Base-by-base conservation (phyloP, 306 rosid genomes). In the Begonia masoniana region DNA sequence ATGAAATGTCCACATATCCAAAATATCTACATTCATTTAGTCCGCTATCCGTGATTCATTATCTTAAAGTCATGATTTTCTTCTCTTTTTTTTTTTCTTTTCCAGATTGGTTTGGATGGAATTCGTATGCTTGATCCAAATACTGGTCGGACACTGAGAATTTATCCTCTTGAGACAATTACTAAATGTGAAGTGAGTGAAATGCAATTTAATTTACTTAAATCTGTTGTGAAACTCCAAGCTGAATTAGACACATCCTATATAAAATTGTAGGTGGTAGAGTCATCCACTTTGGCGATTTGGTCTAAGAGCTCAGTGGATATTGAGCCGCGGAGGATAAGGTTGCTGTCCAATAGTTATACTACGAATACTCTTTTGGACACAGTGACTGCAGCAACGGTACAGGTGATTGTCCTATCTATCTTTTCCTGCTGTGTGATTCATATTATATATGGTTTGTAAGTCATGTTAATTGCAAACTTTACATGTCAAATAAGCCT, bases 251-350 rank as follows among this genome's bases (percentile, higher is more conserved):
- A 31, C 39, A 2, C 39, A 31, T 31, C 39, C 39, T 7, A 31
- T 31, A 31, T 6, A 31, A 21, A 31, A 31, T 31, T 15, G n/a
- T 70, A 92, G 99, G 75, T 68, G 60, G 36, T 73, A 9, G 96
- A 92, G 60, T 86, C 96, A 23, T 77, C 95, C 41, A 92, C 88
- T 55, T 73, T 92, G 19, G 94, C 93, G 42, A 82, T 92, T 74
- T 92, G 99, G 99, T 92, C 99, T 10, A 85, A 85, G 76, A 88
- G 89, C 61, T 75, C 85, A 11, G 97, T 85, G 51, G 95, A 88
- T 67, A 70, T 80, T 64, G 95, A 88, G 64, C 81, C 95, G 50
- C 85, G 93, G 47, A 84, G 99, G 46, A 86, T 92, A 65, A 86
- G 99, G 66, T 71, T 83, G 81, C 99, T 86, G 57, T 86, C 99